A percentile compares a stretch with the other conserved stretches of the same genome.
These are phyloP conservation scores for Phytophthora sp. DNA, from an alignment of 352 stramenopile species.

Conservation along the genomic window DNA sequence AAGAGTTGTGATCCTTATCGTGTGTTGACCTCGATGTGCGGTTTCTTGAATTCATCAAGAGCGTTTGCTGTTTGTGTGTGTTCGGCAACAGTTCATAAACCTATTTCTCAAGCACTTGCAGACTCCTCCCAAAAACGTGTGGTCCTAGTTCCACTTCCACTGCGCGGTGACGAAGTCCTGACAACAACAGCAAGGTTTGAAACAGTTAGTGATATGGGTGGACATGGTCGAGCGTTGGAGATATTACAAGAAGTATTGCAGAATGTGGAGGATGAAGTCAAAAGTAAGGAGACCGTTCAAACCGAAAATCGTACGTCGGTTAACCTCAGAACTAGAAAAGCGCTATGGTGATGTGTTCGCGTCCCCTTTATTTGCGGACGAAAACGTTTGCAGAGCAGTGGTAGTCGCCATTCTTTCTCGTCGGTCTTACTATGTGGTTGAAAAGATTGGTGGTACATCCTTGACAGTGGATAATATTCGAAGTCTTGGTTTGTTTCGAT, in stretches of 20 bases:
- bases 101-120: not conserved
- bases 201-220: conserved; percentile 13
- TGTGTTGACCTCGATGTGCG: not conserved
- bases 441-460: not conserved
- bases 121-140: not conserved
- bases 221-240: conserved; percentile 9
- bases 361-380: not conserved
- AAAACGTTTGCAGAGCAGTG: not conserved
- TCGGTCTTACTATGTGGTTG: not conserved
- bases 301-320: not conserved
- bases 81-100: not conserved
- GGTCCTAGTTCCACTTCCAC: conserved; percentile 1
- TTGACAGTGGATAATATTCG: conserved; percentile 10
- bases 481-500: conserved; percentile 13
- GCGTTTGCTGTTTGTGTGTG: conserved; percentile 18
- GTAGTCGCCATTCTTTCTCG: conserved; percentile 1
- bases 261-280: not conserved
- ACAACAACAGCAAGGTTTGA: not conserved
- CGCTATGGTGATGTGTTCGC: not conserved
- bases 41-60: conserved; percentile 3
- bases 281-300: not conserved
- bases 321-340: not conserved
- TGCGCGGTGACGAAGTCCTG: not conserved
- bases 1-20: conserved; percentile 3
- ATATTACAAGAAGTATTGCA: not conserved